Evolutionary conservation across 1,284 basidiomycete species (phyloP).

Genomic region (Malassezia cuniculi): DNA sequence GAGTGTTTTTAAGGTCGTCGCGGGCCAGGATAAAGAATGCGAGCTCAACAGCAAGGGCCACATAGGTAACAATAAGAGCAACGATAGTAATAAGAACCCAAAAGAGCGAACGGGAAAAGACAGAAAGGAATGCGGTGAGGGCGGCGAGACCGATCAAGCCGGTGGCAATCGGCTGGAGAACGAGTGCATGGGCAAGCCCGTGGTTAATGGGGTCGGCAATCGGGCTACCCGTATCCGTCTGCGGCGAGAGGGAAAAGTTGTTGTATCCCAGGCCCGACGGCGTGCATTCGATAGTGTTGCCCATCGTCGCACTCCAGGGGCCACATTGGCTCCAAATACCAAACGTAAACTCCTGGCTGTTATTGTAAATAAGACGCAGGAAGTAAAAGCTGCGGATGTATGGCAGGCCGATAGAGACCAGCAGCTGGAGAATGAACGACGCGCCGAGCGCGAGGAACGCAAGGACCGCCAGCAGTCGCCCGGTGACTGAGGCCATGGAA

Average conservation of each 20-base stretch:
- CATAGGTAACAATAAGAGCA: constrained; percentile 25
- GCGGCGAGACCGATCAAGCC: constrained; percentile 31
- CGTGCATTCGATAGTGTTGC: constrained; percentile 7
- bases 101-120: constrained; percentile 29
- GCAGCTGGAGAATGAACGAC: constrained; percentile 30
- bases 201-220: constrained; percentile 18
- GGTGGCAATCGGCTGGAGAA: constrained; percentile 30
- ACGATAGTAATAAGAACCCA: constrained; percentile 27
- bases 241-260: no score
- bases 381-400: constrained; percentile 34
- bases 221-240: constrained; percentile 12
- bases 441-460: constrained; percentile 27
- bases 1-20: constrained; percentile 6
- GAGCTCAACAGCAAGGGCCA: constrained; percentile 24
- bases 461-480: constrained; percentile 8
- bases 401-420: constrained; percentile 26
- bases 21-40: constrained; percentile 26
- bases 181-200: constrained; percentile 27
- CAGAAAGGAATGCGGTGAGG: constrained; percentile 25
- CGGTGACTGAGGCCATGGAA: no score
- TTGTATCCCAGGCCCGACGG: constrained; percentile 23
- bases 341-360: constrained; percentile 12
- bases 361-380: constrained; percentile 14
- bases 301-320: neutral
- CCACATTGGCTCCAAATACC: constrained; percentile 30